Conservation (phyloP, 2,329 filamentous ascomycete genomes). For the Xylaria sp. region DNA sequence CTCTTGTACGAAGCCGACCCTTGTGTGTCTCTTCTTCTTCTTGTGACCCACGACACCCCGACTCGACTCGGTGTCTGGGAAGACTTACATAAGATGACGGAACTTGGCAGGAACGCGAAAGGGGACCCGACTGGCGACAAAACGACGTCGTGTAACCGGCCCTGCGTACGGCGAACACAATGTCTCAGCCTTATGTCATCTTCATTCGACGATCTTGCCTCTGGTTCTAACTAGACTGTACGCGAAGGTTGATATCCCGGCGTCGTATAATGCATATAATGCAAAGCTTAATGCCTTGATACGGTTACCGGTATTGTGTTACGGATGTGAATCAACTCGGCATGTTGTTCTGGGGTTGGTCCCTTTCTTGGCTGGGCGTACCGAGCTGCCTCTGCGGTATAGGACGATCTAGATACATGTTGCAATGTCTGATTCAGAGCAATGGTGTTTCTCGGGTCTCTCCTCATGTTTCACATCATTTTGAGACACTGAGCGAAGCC, state of each 20-base stretch:
- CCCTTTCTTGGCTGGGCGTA: background rate
- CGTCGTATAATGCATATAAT: background rate
- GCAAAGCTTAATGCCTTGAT: background rate
- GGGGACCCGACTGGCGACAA: conserved; percentile 2
- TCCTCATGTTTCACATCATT: background rate
- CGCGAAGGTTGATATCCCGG: background rate
- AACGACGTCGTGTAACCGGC: conserved; percentile 21
- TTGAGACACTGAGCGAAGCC: conserved; percentile 1
- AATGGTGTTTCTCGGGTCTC: background rate
- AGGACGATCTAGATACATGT: background rate
- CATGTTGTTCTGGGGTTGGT: background rate
- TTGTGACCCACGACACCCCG: background rate
- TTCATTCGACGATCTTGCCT: conserved; percentile 4
- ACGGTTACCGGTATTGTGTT: conserved; percentile 1
- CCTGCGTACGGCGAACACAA: conserved; percentile 11
- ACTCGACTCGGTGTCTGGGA: background rate
- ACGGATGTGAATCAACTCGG: conserved; percentile 8
- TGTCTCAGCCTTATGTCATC: conserved; percentile 27
- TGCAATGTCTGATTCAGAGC: background rate
- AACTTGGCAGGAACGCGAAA: conserved; percentile 26
- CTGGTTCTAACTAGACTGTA: conserved; percentile 7
- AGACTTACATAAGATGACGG: conserved; percentile 30
- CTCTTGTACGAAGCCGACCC: conserved; percentile 8
- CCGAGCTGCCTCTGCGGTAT: background rate
- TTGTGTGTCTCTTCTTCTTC: background rate